Evolutionary conservation across 2,329 filamentous ascomycete species (phyloP).

Genomic region (Nemania sp.): DNA sequence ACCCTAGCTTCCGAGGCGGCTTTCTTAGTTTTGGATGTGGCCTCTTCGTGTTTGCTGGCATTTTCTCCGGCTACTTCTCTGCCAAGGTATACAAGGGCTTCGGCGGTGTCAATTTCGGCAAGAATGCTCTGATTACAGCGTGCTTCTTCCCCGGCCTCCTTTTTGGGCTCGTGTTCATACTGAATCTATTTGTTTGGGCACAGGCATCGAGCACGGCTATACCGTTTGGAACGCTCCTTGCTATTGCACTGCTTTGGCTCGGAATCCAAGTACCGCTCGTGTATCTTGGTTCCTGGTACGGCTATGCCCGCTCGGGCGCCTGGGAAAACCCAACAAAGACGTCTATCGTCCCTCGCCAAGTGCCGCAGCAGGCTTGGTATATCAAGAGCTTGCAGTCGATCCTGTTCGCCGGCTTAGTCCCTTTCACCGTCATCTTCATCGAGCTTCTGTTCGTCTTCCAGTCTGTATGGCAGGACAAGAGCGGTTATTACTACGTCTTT

Average conservation of each 20-base stretch:
- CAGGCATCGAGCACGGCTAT: slow-evolving; percentile 90
- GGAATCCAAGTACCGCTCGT: slow-evolving; percentile 88
- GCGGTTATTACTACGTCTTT: slow-evolving; percentile 91
- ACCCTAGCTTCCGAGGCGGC: slow-evolving; percentile 89
- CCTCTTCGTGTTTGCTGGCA: slow-evolving; percentile 83
- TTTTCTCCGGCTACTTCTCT: slow-evolving; percentile 90
- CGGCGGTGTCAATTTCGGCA: slow-evolving; percentile 77
- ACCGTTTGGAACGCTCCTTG: slow-evolving; percentile 82
- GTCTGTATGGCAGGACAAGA: slow-evolving; percentile 90
- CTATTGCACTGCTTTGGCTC: slow-evolving; percentile 81
- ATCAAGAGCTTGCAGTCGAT: slow-evolving; percentile 71
- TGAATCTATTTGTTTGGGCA: slow-evolving; percentile 91
- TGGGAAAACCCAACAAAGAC: slow-evolving; percentile 90
- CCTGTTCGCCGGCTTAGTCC: slow-evolving; percentile 80
- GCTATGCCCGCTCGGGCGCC: slow-evolving; percentile 72
- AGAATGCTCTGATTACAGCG: slow-evolving; percentile 82
- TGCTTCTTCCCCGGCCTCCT: slow-evolving; percentile 82
- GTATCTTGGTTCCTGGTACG: slow-evolving; percentile 82
- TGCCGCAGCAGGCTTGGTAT: slow-evolving; percentile 83
- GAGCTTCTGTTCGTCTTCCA: slow-evolving; percentile 89
- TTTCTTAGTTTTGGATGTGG: slow-evolving; percentile 87
- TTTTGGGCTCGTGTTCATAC: slow-evolving; percentile 79
- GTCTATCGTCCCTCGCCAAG: slow-evolving; percentile 75
- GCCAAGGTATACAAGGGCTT: slow-evolving; percentile 86
- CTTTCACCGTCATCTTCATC: slow-evolving; percentile 89